phyloP scores from a whole-genome alignment of 257 asterid species.

The Solanum pinnatisectum region DNA sequence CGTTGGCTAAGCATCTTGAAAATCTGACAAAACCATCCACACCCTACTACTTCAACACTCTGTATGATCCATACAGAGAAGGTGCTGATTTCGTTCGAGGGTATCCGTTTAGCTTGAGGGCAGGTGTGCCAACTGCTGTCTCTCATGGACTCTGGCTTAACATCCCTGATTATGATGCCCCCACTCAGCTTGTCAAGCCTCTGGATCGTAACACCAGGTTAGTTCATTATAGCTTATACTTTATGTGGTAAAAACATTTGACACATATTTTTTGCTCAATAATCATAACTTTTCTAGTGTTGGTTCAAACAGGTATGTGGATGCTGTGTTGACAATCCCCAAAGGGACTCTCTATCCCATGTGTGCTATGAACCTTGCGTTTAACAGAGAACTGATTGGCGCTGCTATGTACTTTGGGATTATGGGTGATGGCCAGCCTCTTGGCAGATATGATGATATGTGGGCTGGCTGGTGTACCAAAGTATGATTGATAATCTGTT shows the following conservation, averaged over 20 bases:
- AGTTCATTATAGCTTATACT: neutral
- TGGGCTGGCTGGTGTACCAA: conserved; percentile 45
- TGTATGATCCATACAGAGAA: conserved; percentile 30
- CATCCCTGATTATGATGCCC: conserved; percentile 39
- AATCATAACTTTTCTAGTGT: neutral
- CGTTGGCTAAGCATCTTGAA: conserved; percentile 17
- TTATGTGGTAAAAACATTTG: neutral
- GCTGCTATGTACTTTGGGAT: conserved; percentile 35
- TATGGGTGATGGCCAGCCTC: conserved; percentile 37
- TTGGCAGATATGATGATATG: conserved; percentile 37
- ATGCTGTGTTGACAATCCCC: conserved; percentile 35
- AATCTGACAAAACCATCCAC: conserved; percentile 29
- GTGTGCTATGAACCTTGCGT: conserved; percentile 37
- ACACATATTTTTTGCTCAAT: neutral
- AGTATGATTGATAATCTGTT: neutral
- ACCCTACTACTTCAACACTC: conserved; percentile 38
- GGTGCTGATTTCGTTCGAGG: conserved; percentile 41
- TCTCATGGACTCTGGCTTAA: conserved; percentile 45
- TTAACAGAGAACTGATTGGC: conserved; percentile 29
- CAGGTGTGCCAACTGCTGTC: conserved; percentile 34
- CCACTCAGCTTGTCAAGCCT: conserved; percentile 40
- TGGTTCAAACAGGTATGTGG: conserved; percentile 27
- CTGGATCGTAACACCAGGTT: conserved; percentile 33
- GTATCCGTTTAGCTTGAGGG: conserved; percentile 34
- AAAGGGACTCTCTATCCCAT: conserved; percentile 32